phyloP scores from a whole-genome alignment of 305 asterid genomes.

The Lippia alba region DNA sequence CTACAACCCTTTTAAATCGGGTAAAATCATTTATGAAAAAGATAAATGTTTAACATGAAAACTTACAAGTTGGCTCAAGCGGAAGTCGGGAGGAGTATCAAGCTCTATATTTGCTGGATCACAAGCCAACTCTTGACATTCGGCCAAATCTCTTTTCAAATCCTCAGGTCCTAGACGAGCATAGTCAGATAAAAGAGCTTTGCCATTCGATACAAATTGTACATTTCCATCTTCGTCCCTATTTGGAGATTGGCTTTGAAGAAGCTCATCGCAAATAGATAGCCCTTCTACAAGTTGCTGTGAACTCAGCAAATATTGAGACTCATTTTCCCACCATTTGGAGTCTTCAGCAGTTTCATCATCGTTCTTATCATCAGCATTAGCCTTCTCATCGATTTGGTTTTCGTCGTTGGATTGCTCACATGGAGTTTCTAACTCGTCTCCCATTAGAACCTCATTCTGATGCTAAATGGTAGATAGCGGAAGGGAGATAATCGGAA shows the following conservation, averaged over 20 bases:
- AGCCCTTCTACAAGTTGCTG: slow-evolving; percentile 93
- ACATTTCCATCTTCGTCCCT: slow-evolving; percentile 54
- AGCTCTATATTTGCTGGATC: slow-evolving; percentile 64
- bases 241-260: slow-evolving; percentile 86
- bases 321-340: slow-evolving; percentile 83
- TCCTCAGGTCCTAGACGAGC: slow-evolving; percentile 66
- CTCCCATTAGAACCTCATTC: slow-evolving; percentile 40
- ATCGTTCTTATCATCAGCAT: slow-evolving; percentile 36
- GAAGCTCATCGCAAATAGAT: slow-evolving; percentile 76
- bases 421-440: slow-evolving; percentile 42
- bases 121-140: slow-evolving; percentile 59
- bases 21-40: no score
- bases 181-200: slow-evolving; percentile 70
- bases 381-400: slow-evolving; percentile 34
- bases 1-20: no score
- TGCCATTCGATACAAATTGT: slow-evolving; percentile 36
- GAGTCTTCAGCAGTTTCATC: slow-evolving; percentile 47
- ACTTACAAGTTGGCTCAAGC: slow-evolving; percentile 82
- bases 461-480: slow-evolving; percentile 42
- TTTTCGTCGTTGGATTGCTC: slow-evolving; percentile 43
- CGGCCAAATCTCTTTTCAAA: slow-evolving; percentile 79
- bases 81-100: slow-evolving; percentile 78
- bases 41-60: not conserved
- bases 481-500: slow-evolving; percentile 20
- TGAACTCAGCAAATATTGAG: slow-evolving; percentile 69